Conservation (phyloP, 2,329 filamentous ascomycete species). For the Penicillium rolfsii region DNA sequence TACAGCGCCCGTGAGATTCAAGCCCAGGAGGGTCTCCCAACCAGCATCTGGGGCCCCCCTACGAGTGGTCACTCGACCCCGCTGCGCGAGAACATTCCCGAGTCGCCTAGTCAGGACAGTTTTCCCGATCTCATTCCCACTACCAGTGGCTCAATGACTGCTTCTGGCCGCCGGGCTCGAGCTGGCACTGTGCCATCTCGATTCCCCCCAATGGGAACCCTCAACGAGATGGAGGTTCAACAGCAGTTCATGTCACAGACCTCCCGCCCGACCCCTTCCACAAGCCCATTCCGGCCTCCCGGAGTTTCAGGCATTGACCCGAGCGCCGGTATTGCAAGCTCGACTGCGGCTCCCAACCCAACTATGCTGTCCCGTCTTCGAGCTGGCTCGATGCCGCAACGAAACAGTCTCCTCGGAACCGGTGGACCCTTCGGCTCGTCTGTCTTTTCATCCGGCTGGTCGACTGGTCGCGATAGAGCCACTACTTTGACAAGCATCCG, state of each 20-base stretch:
- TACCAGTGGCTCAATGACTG: slow-evolving; percentile 65
- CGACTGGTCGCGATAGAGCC: slow-evolving; percentile 75
- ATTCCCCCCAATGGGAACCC: slow-evolving; percentile 76
- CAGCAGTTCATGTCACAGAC: slow-evolving; percentile 70
- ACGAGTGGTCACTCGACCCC: slow-evolving; percentile 96
- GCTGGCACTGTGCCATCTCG: slow-evolving; percentile 96
- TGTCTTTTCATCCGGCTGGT: slow-evolving; percentile 86
- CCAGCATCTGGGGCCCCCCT: slow-evolving; percentile 86
- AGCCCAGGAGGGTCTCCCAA: slow-evolving; percentile 85
- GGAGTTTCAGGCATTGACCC: slow-evolving; percentile 46
- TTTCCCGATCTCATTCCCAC: slow-evolving; percentile 86
- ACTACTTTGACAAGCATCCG: slow-evolving; percentile 88
- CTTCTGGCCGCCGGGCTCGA: slow-evolving; percentile 74
- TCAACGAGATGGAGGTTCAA: slow-evolving; percentile 61
- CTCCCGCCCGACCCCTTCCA: slow-evolving; percentile 81
- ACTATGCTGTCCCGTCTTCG: slow-evolving; percentile 81
- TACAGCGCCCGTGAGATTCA: slow-evolving; percentile 90
- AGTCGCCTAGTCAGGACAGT: slow-evolving; percentile 88
- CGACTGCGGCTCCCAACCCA: slow-evolving; percentile 62
- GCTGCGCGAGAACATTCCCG: slow-evolving; percentile 93
- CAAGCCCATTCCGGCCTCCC: slow-evolving; percentile 79
- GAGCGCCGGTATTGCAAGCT: slow-evolving; percentile 44
- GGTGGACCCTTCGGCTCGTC: slow-evolving; percentile 79
- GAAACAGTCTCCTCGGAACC: slow-evolving; percentile 67
- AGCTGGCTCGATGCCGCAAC: slow-evolving; percentile 92